These are phyloP conservation scores for Aquilaria agallochum DNA, from an alignment of 441 rosid genomes.

Conservation along the genomic window DNA sequence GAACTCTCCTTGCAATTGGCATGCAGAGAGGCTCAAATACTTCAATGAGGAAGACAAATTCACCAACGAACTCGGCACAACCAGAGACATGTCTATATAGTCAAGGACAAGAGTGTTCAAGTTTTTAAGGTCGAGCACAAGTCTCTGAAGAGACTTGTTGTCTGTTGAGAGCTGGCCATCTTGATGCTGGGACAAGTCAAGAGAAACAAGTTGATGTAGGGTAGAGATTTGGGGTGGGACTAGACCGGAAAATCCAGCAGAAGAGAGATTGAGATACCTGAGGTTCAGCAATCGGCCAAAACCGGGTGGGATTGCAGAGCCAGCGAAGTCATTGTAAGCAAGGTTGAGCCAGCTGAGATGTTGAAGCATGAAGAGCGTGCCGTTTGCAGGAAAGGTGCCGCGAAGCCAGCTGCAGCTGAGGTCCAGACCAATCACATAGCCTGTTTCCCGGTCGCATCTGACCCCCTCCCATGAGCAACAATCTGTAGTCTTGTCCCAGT, in stretches of 20 bases:
- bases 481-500: conserved; percentile 2
- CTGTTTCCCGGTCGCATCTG: neutral
- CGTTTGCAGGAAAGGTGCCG: conserved; percentile 8
- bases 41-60: conserved; percentile 14
- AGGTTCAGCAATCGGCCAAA: neutral
- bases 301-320: neutral
- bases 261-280: neutral
- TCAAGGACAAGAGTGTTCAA: conserved; percentile 12
- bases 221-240: neutral
- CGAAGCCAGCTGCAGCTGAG: conserved; percentile 15
- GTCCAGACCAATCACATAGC: neutral
- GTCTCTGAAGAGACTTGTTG: neutral
- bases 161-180: neutral
- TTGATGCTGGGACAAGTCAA: conserved; percentile 1
- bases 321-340: neutral
- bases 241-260: neutral
- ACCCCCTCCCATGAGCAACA: conserved; percentile 11
- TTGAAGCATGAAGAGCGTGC: neutral
- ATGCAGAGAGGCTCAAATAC: neutral
- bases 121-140: neutral
- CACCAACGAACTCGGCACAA: neutral
- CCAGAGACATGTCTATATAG: neutral
- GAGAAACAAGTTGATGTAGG: conserved; percentile 3
- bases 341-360: conserved; percentile 1
- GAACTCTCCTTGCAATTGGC: conserved; percentile 16